Evolutionary conservation across 345 rosid species (phyloP).

Genomic region (Leavenworthia alabamica): DNA sequence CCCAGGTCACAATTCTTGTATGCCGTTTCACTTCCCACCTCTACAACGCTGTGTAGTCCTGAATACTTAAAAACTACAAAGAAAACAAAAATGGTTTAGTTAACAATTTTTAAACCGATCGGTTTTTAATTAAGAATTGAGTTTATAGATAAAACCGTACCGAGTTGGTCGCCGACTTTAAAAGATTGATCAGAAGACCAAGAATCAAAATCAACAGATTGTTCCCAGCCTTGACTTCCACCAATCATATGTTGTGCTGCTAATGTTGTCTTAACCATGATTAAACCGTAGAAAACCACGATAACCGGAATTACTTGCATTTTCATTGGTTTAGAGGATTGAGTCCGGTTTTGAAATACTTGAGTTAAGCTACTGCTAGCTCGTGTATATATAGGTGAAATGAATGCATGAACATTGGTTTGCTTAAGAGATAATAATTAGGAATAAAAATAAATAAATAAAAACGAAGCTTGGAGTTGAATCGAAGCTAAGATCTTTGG

Average conservation of each 20-base stretch:
- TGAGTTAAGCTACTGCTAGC: not conserved
- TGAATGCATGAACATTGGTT: slow-evolving; percentile 12
- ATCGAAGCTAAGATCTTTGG: slow-evolving; percentile 44
- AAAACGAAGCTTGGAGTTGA: slow-evolving; percentile 52
- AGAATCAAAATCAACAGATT: slow-evolving; percentile 59
- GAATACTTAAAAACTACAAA: slow-evolving; percentile 70
- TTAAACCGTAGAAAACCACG: slow-evolving; percentile 34
- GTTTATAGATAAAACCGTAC: slow-evolving; percentile 30
- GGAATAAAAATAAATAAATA: slow-evolving; percentile 16
- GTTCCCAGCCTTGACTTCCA: slow-evolving; percentile 89
- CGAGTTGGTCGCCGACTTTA: slow-evolving; percentile 77
- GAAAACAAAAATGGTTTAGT: not conserved
- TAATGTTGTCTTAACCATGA: slow-evolving; percentile 27
- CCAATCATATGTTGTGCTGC: slow-evolving; percentile 70
- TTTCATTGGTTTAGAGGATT: slow-evolving; percentile 16
- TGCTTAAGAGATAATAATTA: slow-evolving; percentile 7
- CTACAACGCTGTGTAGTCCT: slow-evolving; percentile 82
- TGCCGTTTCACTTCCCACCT: slow-evolving; percentile 57
- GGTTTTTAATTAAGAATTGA: not conserved
- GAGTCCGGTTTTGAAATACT: not conserved
- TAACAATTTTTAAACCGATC: slow-evolving; percentile 1
- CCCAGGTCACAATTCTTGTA: slow-evolving; percentile 80
- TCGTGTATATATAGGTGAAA: slow-evolving; percentile 18
- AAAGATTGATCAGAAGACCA: slow-evolving; percentile 65
- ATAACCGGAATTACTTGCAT: slow-evolving; percentile 24